Base-by-base conservation (phyloP, 2,329 filamentous ascomycete species). In the Orbilia javanica region DNA sequence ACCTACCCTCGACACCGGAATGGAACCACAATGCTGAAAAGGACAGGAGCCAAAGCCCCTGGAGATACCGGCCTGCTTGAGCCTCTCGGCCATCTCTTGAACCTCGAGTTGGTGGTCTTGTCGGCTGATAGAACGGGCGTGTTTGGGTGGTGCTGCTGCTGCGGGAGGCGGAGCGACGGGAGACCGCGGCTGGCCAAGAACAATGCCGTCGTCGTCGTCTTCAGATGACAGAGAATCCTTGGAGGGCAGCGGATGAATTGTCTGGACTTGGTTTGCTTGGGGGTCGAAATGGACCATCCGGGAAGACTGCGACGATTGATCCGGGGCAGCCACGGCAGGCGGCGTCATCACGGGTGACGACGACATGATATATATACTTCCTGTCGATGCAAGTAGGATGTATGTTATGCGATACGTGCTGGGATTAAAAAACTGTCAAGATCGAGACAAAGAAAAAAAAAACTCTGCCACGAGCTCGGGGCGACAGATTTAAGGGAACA, bases 241-340 rank as follows among this genome's bases (percentile, higher is more conserved):
- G 29, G 74, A 78, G 11, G 67, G 2, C 22, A 53, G 63, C 25
- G 66, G 60, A 20, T 53, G 39, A 55, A 73, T 57, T 36, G 68
- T 46, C 22, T 68, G 74, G 20, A 68, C 25, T 36, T 79, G 74
- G 74, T 79, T 79, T 13, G 67, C 69, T 62, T 73, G 64, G 44
- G 74, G 73, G 55, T 79, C 63, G 64, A 79, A 79, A 25, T 79
- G 67, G 29, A 79, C 74, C n/a, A 68, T 60, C 22, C 67, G 74
- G 52, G 25, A 53, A 27, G 57, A 22, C 46, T 3, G 20, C 20
- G 46, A 50, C 20, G 55, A 42, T 18, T 42, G 55, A 46, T 77
- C 73, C 52, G 66, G 66, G 55, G 55, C 18, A 25, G 60, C 25
- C 27, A 62, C 66, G 66, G 57, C 31, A 15, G 73, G 65, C 55